Evolutionary conservation across 176 grass and related monocot species (phyloP), one percentile per base, ranked within the genome.

Genomic region (Tillandsia fasciculata): DNA sequence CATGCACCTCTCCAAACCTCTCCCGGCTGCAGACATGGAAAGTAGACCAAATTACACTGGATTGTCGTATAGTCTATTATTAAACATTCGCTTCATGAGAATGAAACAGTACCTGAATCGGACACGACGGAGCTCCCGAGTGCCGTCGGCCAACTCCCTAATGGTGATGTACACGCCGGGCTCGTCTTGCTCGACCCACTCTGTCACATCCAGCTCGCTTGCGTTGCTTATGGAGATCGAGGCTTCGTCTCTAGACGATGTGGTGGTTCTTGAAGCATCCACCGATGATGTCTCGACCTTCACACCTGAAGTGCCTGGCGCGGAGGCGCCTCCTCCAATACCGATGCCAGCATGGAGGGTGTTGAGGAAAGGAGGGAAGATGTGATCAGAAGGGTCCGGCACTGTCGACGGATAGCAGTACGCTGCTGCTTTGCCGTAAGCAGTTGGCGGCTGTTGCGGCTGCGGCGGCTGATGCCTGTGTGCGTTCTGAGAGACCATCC

Each of bases 171-270:
- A 87, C 1, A 91, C 88, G 9, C 88, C 88, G 26, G 84, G 84
- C 72, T 91, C 76, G 70, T 87, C 88, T 72, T 91, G 84, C 11
- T 84, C 76, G 27, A 85, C 71, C 84, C 88, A 87, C 78, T 91
- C 88, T 0, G 84, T 85, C 13, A 66, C 82, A 75, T 91, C 88
- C 56, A 87, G 23, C 73, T 91, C 88, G 76, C 88, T 91, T 12
- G 88, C 88, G 56, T 91, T 91, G 84, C 94, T 99, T 65, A 93
- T 73, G 68, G 94, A 97, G 70, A 92, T 68, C 70, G 89, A 99
- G 50, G 84, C 95, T 52, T 92, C 93, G n/a, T 97, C 93, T 50
- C 82, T 84, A 12, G 95, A 99, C 28, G 90, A 94, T 2, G 84
- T 84, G 64, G 95, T 99, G 12, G 82, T 87, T 18, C 90, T 86